Conservation (phyloP, 805 yeast species). For the Cyberlindnera subsufficiens region DNA sequence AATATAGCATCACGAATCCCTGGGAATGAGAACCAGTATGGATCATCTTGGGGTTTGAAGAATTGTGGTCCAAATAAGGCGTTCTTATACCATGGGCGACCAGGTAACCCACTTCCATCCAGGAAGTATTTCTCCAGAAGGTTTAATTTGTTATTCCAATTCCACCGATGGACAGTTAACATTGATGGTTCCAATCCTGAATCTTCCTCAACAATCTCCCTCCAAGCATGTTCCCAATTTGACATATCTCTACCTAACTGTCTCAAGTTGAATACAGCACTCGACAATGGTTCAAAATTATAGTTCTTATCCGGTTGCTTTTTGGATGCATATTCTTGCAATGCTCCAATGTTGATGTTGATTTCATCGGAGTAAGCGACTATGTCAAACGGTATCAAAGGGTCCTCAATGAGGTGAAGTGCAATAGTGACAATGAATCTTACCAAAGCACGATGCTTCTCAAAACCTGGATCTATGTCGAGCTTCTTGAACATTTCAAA, state of each 20-base stretch:
- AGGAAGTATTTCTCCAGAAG: conserved; percentile 50
- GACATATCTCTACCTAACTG: conserved; percentile 42
- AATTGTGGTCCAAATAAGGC: conserved; percentile 63
- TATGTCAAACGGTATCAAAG: conserved; percentile 68
- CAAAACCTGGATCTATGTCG: conserved; percentile 50
- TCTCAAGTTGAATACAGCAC: conserved; percentile 33
- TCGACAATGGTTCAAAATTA: conserved; percentile 24
- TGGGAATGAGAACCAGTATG: conserved; percentile 67
- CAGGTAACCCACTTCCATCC: conserved; percentile 33
- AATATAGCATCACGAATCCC: conserved; percentile 63
- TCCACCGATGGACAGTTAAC: conserved; percentile 67
- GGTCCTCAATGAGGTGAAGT: conserved; percentile 64
- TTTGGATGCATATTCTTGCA: conserved; percentile 33
- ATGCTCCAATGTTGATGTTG: conserved; percentile 38
- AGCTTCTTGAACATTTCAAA: conserved; percentile 45
- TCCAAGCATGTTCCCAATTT: conserved; percentile 62
- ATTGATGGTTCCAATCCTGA: conserved; percentile 69
- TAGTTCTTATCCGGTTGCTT: conserved; percentile 19
- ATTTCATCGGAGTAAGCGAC: conserved; percentile 39
- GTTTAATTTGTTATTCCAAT: conserved; percentile 69
- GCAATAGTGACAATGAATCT: conserved; percentile 47
- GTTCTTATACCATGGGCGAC: conserved; percentile 64
- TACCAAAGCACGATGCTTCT: conserved; percentile 48
- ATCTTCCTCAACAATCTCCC: conserved; percentile 40
- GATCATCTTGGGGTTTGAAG: conserved; percentile 43